Evolutionary conservation across 306 rosid species (phyloP).

Genomic region (Inga leiocalycina): DNA sequence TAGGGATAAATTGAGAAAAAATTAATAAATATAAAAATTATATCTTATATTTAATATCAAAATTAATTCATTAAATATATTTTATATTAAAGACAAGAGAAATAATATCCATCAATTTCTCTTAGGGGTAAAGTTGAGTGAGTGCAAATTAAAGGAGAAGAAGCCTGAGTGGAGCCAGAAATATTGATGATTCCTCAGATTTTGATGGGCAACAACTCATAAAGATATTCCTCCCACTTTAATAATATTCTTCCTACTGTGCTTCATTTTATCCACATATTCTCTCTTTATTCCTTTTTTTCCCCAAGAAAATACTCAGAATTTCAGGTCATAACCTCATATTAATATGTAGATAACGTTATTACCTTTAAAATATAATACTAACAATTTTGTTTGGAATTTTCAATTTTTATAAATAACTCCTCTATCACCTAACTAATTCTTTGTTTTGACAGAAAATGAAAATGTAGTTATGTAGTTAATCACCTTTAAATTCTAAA

Average conservation of each 20-base stretch:
- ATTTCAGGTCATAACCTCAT: background rate
- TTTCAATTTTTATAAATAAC: background rate
- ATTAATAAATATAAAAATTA: no score
- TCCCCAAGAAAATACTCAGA: background rate
- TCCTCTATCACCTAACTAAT: background rate
- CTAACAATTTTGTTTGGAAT: background rate
- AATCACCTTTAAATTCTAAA: background rate
- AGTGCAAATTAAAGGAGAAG: background rate
- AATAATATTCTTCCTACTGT: background rate
- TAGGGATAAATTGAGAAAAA: no score
- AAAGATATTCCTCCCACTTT: background rate
- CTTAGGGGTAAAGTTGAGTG: background rate
- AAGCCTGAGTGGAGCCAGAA: conserved; percentile 30
- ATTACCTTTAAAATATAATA: background rate
- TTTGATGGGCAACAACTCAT: conserved; percentile 19
- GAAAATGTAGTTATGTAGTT: background rate
- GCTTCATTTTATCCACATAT: background rate
- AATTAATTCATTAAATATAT: no score
- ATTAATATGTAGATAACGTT: background rate
- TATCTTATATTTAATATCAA: no score
- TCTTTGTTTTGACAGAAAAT: no score
- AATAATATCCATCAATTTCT: no score
- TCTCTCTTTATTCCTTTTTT: background rate
- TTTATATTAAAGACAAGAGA: no score
- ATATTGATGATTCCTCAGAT: conserved; percentile 20